Evolutionary conservation across 2,329 filamentous ascomycete species (phyloP), one percentile per base, ranked within the genome.

Genomic region (Sporothrix variecibatus): DNA sequence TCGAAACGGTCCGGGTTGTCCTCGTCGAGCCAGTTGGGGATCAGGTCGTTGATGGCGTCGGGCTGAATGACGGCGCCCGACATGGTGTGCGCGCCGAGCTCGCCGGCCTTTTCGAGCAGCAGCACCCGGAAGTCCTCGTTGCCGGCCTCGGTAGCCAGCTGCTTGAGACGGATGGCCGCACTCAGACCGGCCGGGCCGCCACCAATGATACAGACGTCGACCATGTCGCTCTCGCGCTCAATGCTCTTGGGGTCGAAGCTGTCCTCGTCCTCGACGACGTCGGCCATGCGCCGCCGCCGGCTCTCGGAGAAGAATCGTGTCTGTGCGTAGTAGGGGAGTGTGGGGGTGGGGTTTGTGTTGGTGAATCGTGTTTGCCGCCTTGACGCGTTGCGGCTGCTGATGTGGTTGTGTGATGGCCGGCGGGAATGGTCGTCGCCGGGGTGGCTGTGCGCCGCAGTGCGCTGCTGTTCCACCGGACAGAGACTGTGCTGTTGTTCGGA

Each of bases 11-110:
- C 92, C 60, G 94, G 92, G 82, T 98, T 99, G 77, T 92, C 90
- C 83, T 97, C 93, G 77, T 92, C 90, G 67, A 96, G 89, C 96
- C 96, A 99, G 85, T 98, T 92, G 64, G 96, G 96, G 65, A 99
- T 87, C 71, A 99, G 88, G 83, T 98, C 95, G 78, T 96, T 90
- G 79, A 99, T 89, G 2, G 95, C 93, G 43, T 90, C 91, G 2
- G 96, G 95, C 82, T 99, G 91, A 78, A 99, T 92, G 67, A 99
- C 96, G 79, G 97, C 97, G 75, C 96, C 96, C 23, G 95, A 98
- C 51, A 99, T 88, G 76, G 97, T 97, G 82, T 99, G 96, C 38
- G 95, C 95, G 72, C 96, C 96, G 75, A 99, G 85, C 82, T 99
- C 96, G 76, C 95, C 94, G 2, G 96, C 94, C 84, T 99, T 99